Base-by-base conservation (phyloP, 2,329 filamentous ascomycete genomes). In the Decorospora gaudefroyi region DNA sequence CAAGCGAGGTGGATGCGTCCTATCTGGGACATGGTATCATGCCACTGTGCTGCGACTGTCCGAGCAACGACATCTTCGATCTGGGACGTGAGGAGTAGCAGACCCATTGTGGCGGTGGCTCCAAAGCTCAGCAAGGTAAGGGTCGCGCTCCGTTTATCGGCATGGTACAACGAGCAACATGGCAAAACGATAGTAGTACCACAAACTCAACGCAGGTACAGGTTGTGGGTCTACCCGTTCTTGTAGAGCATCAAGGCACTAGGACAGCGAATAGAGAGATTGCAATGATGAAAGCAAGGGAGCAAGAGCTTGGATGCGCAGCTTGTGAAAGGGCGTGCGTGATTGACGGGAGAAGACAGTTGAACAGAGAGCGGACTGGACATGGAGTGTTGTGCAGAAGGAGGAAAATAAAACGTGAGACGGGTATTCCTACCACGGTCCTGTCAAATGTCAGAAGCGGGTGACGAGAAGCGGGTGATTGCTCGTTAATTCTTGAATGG, bases 381-480 rank as follows among this genome's bases (percentile, higher is more conserved):
- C 16, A 25, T 37, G 36, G 45, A 46, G 26, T 50, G 37, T 30
- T 30, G 46, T 55, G 46, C 31, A 36, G 17, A 43, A 45, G 16
- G 19, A 7, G 10, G 26, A 19, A 42, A 40, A 40, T 39, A 44
- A 12, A 28, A 6, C 13, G 33, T 31, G 30, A 46, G 33, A 40
- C 45, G 30, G 32, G 33, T 51, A 35, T 42, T 34, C 18, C 43
- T 51, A 40, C 32, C 13, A 55, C 42, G 31, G 11, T 42, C 51
- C 53, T 59, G 53, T 59, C 51, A 57, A 53, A 32, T 62, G 56
- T 56, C 47, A 61, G 29, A 28, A 22, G 25, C 19, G 38, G 46
- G 51, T 60, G 54, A 58, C 41, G 49, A 46, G n/a, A n/a, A n/a
- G n/a, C n/a, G n/a, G n/a, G n/a, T n/a, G n/a, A n/a, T n/a, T n/a